Base-by-base conservation (phyloP, 805 yeast genomes). In the Lachancea mirantina region DNA sequence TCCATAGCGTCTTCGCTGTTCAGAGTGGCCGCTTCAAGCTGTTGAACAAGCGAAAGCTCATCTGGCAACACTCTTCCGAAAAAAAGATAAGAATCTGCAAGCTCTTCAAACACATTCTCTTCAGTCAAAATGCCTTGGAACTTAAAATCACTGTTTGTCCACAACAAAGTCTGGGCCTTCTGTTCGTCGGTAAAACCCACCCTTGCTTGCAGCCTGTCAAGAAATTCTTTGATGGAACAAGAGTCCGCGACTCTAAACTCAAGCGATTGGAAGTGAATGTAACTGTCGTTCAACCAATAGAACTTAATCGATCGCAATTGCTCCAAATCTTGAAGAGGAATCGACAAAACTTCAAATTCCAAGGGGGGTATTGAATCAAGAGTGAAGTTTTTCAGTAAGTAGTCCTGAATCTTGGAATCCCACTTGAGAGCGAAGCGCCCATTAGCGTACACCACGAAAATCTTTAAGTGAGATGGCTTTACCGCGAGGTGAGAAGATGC, bases 261-360 rank as follows among this genome's bases (percentile, higher is more conserved):
- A 46, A 68, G 72, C 29, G 68, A 65, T 40, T 78, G 87, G 43
- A 68, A 83, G 43, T 79, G 81, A 29, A 82, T 67, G 28, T 84
- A 70, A 8, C 84, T 83, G 26, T 74, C 75, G 1, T 78, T 73
- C 25, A 88, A 62, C 89, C 94, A 85, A 33, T 68, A 67, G 14
- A 89, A 64, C 32, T 68, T 74, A 25, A 88, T 59, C 4, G 74
- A 57, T 38, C 74, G 73, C 76, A 84, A 71, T 41, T 71, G 76
- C 56, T 92, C 98, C 47, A 80, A 71, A 41, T 85, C 94, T 21
- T 64, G 68, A 34, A 89, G 62, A 2, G 88, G 75, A 26, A 87
- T 76, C 28, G 76, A 81, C 48, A 92, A 66, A 1, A 80, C 59
- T 49, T 89, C 96, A 52, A 82, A 89, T 43, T 78, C 78, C 37